Base-by-base conservation (phyloP, 108 stramenopile species). In the Pseudonitzschia pungens region DNA sequence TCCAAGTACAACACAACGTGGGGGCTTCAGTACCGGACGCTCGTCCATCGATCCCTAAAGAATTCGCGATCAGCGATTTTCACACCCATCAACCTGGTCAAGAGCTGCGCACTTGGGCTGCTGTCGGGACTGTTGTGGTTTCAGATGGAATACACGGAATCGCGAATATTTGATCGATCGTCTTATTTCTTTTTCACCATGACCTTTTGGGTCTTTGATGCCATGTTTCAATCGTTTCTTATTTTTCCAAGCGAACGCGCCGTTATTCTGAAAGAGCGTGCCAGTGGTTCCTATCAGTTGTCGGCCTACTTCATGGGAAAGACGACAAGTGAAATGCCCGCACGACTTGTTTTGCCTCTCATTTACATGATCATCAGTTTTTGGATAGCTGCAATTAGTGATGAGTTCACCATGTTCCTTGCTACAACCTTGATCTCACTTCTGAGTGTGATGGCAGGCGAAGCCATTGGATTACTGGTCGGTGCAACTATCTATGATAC, bases 181-280 rank as follows among this genome's bases (percentile, higher is more conserved):
- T 79, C 81, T 11, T 91, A 82, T 53, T 81, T 77, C 77, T 91
- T 91, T 75, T 91, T 91, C 44, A 83, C 87, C 33, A 87, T 88
- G 84, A 91, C 90, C 16, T 91, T 81, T 70, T 89, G 89, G 89
- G 82, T 88, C 15, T 91, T 91, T 60, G 90, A 91, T 58, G 68
- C 79, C 43, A 91, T 88, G 86, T 88, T 88, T 63, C 82, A 70
- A 40, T 79, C 90, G 0, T 68, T 87, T 63, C 78, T 89, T 77
- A 75, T 85, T 0, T 93, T 93, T 65, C 92, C 92, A 11, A 50
- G 65, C 3, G 78, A 80, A 84, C 74, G 89, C 26, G 53, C 75
- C 21, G 83, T 93, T 8, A 86, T 93, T 28, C 72, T 88, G 55
- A 87, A 89, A 66, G 92, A 93, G 63, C 71, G 89, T 18, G 79